A percentile compares a stretch with the other conserved stretches of the same genome.
Evolutionary conservation across 768 basidiomycete genomes (phyloP).

Genomic region (Auricularia sp.): DNA sequence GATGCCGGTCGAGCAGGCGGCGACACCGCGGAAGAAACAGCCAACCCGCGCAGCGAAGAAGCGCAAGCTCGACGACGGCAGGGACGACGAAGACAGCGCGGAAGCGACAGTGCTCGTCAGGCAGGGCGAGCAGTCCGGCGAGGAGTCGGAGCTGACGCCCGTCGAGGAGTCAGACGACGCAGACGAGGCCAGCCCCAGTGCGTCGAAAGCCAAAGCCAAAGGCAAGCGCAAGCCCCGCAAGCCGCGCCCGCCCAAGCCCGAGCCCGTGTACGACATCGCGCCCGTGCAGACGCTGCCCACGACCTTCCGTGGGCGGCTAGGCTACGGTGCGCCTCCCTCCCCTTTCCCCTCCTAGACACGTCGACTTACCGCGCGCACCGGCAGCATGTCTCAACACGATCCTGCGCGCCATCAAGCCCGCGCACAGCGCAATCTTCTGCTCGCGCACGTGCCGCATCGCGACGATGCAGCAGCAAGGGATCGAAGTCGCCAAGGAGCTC

Average conservation of each 20-base stretch:
- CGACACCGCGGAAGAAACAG: not conserved
- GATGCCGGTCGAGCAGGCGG: not conserved
- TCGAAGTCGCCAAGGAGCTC: slow-evolving; percentile 73
- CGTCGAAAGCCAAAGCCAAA: not conserved
- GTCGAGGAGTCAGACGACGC: not conserved
- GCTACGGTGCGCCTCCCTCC: slow-evolving; percentile 17
- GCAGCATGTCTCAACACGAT: slow-evolving; percentile 82
- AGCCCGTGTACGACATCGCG: slow-evolving; percentile 51
- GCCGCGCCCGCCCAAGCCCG: slow-evolving; percentile 21
- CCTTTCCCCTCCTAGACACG: too few relatives aligned
- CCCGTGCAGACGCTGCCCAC: slow-evolving; percentile 58
- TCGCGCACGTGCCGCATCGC: slow-evolving; percentile 46
- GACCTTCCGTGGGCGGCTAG: slow-evolving; percentile 58
- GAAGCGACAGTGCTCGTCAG: not conserved
- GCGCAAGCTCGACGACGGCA: not conserved
- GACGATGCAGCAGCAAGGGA: slow-evolving; percentile 69
- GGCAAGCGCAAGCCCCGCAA: slow-evolving; percentile 16
- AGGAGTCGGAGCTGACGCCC: not conserved
- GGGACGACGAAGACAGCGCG: not conserved
- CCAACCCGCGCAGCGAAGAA: not conserved
- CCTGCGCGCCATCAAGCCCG: slow-evolving; percentile 58
- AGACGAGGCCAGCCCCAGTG: not conserved
- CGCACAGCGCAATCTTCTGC: slow-evolving; percentile 53
- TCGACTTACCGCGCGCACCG: too few relatives aligned
- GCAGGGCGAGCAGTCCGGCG: slow-evolving; percentile 1